Percentiles rank a stretch among this genome's conserved stretches.
These are phyloP conservation scores for Simplicillium sp. DNA, from an alignment of 2,329 filamentous ascomycete species.

Conservation along the genomic window DNA sequence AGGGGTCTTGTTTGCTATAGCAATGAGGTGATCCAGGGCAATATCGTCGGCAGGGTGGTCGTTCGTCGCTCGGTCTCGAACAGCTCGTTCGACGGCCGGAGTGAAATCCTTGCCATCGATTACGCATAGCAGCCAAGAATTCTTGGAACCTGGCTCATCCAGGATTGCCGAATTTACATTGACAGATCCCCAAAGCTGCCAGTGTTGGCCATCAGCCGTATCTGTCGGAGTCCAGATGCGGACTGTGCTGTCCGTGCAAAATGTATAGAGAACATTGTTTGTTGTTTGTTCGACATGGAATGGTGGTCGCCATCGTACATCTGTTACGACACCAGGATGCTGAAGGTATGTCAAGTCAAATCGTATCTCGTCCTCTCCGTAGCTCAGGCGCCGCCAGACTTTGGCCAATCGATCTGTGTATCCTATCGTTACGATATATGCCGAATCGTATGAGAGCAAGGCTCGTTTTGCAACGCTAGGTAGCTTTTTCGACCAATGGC, in stretches of 20 bases:
- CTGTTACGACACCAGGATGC: constrained; percentile 75
- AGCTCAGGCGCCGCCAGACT: constrained; percentile 82
- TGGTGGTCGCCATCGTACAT: constrained; percentile 76
- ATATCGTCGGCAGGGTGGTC: constrained; percentile 54
- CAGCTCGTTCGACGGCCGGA: constrained; percentile 65
- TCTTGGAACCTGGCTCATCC: constrained; percentile 12
- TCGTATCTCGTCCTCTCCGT: constrained; percentile 70
- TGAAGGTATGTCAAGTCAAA: constrained; percentile 87
- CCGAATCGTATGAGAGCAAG: constrained; percentile 75
- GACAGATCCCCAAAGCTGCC: constrained; percentile 73
- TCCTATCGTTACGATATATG: constrained; percentile 75
- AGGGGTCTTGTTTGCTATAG: constrained; percentile 73
- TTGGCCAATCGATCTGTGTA: constrained; percentile 77
- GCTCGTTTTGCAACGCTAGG: constrained; percentile 68
- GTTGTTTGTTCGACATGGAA: constrained; percentile 67
- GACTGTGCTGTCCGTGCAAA: constrained; percentile 71
- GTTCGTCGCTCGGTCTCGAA: constrained; percentile 48
- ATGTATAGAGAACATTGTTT: constrained; percentile 84
- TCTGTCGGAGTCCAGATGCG: constrained; percentile 79
- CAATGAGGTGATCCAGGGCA: constrained; percentile 74
- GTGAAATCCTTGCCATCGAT: constrained; percentile 75
- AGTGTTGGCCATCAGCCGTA: constrained; percentile 56
- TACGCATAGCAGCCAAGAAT: constrained; percentile 52
- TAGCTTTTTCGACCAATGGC: constrained; percentile 65
- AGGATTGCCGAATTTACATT: constrained; percentile 67